phyloP scores from a whole-genome alignment of 2,329 filamentous ascomycete genomes.

The Nigrospora sphaerica region DNA sequence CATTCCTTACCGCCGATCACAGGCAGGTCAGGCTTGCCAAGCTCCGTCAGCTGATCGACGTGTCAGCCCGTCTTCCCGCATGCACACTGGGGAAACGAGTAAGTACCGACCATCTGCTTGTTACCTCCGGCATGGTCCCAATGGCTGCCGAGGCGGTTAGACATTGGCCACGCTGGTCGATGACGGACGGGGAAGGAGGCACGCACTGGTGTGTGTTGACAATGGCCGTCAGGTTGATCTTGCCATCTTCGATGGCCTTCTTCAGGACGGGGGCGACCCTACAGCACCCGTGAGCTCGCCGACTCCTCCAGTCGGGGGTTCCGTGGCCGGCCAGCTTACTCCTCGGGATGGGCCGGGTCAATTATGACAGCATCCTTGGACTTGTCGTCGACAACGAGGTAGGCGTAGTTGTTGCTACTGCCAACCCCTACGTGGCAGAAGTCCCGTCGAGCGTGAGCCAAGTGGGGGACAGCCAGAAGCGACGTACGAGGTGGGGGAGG shows the following conservation, averaged over 20 bases:
- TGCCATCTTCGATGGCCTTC: slow-evolving; percentile 60
- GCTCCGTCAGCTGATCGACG: slow-evolving; percentile 25
- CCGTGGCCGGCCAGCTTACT: slow-evolving; percentile 44
- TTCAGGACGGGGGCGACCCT: slow-evolving; percentile 62
- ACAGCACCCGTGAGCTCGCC: not conserved
- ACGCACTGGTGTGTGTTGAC: slow-evolving; percentile 95
- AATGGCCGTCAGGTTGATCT: slow-evolving; percentile 80
- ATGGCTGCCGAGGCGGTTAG: slow-evolving; percentile 50
- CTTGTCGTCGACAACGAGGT: slow-evolving; percentile 72
- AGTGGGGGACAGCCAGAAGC: slow-evolving; percentile 3
- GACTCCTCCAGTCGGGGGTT: not conserved
- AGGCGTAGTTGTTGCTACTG: slow-evolving; percentile 76
- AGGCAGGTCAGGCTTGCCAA: slow-evolving; percentile 55
- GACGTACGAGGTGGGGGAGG: not conserved
- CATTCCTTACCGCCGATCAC: slow-evolving; percentile 89
- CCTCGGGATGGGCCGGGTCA: slow-evolving; percentile 71
- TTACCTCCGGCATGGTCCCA: slow-evolving; percentile 95
- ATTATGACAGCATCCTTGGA: slow-evolving; percentile 73
- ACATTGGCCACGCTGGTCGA: not conserved
- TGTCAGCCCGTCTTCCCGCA: not conserved
- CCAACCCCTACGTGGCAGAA: slow-evolving; percentile 55
- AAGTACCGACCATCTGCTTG: slow-evolving; percentile 58
- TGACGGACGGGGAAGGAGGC: not conserved
- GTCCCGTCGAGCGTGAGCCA: not conserved
- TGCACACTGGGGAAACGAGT: not conserved